Evolutionary conservation across 2,329 filamentous ascomycete genomes (phyloP).

Genomic region (Penicillium sp.): DNA sequence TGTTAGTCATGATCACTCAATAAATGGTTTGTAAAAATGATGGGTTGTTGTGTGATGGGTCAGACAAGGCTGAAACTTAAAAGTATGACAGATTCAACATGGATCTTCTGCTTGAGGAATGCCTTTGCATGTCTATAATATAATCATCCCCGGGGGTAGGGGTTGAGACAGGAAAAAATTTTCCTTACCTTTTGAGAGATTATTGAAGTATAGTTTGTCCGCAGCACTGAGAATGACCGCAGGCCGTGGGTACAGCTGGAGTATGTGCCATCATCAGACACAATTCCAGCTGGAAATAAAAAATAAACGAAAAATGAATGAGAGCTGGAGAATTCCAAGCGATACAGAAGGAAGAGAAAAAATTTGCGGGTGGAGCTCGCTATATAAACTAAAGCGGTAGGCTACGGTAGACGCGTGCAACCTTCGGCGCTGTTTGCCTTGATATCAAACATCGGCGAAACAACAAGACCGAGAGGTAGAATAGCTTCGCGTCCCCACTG

Average conservation of each 20-base stretch:
- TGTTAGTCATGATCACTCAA: constrained; percentile 33
- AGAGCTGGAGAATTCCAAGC: constrained; percentile 4
- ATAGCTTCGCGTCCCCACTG: neutral
- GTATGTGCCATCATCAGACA: constrained; percentile 9
- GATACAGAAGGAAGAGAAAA: constrained; percentile 10
- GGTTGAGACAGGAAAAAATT: constrained; percentile 11
- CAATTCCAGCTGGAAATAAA: neutral
- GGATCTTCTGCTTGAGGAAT: constrained; percentile 66
- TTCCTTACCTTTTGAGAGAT: constrained; percentile 47
- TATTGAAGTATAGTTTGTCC: neutral
- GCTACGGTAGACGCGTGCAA: neutral
- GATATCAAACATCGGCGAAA: constrained; percentile 12
- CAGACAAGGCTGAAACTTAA: constrained; percentile 72
- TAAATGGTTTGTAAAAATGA: constrained; percentile 20
- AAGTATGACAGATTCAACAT: constrained; percentile 62
- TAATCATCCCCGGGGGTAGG: constrained; percentile 55
- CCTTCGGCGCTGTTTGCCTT: constrained; percentile 6
- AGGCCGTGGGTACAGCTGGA: neutral
- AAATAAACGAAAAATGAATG: neutral
- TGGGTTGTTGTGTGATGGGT: constrained; percentile 32
- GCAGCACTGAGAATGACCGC: neutral
- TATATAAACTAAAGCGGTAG: constrained; percentile 9
- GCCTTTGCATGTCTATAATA: constrained; percentile 63
- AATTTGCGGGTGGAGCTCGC: constrained; percentile 9
- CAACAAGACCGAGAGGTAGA: neutral